phyloP scores from a whole-genome alignment of 1,284 basidiomycete species.

The Naganishia sp. region DNA sequence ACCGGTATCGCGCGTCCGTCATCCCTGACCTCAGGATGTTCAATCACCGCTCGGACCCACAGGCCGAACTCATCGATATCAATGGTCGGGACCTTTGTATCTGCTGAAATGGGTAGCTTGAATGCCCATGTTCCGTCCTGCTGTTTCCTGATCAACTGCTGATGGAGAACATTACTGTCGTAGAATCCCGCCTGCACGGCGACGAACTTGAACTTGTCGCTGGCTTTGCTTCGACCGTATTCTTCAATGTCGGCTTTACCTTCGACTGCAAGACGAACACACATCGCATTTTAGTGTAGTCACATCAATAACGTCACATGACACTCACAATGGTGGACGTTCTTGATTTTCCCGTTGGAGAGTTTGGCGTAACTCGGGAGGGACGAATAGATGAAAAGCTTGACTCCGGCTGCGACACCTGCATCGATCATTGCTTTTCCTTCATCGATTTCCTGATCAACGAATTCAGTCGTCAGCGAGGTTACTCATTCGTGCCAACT shows the following conservation, averaged over 20 bases:
- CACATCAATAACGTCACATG: no score
- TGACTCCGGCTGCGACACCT: slow-evolving; percentile 22
- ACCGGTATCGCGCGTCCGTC: slow-evolving; percentile 66
- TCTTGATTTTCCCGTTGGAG: slow-evolving; percentile 12
- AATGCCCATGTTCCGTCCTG: slow-evolving; percentile 3
- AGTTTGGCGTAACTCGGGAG: slow-evolving; percentile 2
- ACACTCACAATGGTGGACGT: slow-evolving; percentile 26
- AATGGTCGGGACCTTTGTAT: slow-evolving; percentile 7
- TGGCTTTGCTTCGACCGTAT: slow-evolving; percentile 22
- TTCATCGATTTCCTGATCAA: slow-evolving; percentile 24
- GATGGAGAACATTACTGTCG: slow-evolving; percentile 16
- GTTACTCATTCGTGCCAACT: background rate
- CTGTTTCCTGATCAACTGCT: slow-evolving; percentile 6
- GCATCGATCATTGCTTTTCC: slow-evolving; percentile 28
- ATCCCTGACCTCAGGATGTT: slow-evolving; percentile 95
- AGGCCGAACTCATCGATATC: slow-evolving; percentile 21
- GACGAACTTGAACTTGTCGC: slow-evolving; percentile 8
- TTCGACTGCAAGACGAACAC: slow-evolving; percentile 8
- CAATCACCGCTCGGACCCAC: slow-evolving; percentile 31
- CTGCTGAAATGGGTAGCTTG: slow-evolving; percentile 1
- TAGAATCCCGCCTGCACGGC: slow-evolving; percentile 25
- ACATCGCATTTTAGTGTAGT: background rate
- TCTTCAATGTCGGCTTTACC: slow-evolving; percentile 13
- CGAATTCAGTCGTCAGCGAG: background rate
- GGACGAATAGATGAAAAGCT: slow-evolving; percentile 26